Percentiles rank a stretch among this genome's conserved stretches.
Conservation (phyloP, 2,329 filamentous ascomycete genomes). For the Penicillium sp. region DNA sequence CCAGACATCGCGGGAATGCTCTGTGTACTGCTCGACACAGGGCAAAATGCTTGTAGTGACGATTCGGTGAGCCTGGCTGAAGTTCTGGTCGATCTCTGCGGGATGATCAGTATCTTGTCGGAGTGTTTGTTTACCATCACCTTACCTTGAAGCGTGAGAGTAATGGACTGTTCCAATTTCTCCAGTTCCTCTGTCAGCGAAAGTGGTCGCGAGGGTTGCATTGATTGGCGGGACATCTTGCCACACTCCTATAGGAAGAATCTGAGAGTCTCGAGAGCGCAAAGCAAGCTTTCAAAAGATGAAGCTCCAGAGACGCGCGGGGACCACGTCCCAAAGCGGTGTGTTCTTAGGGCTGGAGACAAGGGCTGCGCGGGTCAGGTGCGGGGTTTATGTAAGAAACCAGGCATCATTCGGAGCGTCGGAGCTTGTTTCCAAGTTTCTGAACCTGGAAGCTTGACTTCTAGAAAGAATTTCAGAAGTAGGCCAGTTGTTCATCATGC, state of each 20-base stretch:
- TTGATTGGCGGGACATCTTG: constrained; percentile 49
- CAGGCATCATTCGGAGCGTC: constrained; percentile 18
- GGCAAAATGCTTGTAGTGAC: constrained; percentile 91
- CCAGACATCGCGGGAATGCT: constrained; percentile 91
- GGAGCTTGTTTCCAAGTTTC: constrained; percentile 9
- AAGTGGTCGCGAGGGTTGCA: constrained; percentile 54
- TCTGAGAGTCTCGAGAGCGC: background rate
- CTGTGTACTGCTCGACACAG: constrained; percentile 89
- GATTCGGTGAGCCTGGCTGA: constrained; percentile 92
- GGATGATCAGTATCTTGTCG: constrained; percentile 12
- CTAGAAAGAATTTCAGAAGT: constrained; percentile 1
- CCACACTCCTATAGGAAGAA: background rate
- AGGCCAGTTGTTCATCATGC: constrained; percentile 33
- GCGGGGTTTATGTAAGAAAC: constrained; percentile 20
- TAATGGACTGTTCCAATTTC: constrained; percentile 93
- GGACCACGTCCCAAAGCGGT: constrained; percentile 30
- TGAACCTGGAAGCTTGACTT: constrained; percentile 4
- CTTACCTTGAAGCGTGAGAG: constrained; percentile 82
- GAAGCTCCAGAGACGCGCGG: constrained; percentile 21
- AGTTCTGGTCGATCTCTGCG: constrained; percentile 95
- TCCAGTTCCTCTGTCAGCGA: constrained; percentile 93
- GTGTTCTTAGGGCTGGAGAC: constrained; percentile 32
- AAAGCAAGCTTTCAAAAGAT: background rate
- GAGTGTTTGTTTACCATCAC: constrained; percentile 13
- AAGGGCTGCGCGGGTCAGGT: constrained; percentile 34